Evolutionary conservation across 2,329 filamentous ascomycete species (phyloP), one percentile per base, ranked within the genome.

Genomic region (Colletotrichum destructivum): DNA sequence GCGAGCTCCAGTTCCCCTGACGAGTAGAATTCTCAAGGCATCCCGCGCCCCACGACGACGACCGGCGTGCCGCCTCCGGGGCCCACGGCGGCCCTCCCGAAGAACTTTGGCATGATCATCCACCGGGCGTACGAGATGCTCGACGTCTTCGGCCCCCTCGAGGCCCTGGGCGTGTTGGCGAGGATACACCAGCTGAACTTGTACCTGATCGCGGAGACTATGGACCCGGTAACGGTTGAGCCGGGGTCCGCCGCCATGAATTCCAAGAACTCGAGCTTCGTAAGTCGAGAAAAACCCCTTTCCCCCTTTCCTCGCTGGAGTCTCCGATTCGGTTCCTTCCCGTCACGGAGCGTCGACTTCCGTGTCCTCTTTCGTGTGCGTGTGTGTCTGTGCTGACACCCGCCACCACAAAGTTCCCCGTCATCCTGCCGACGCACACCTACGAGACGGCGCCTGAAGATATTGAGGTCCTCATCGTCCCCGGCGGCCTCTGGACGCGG

Each of bases 401-500:
- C 21, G 35, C n/a, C 56, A 15, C 3, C 35, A 26, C 7, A 2
- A 35, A 71, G 69, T 71, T 69, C 52, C 65, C 69, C 52, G 18
- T 52, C 15, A 46, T 78, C 21, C 73, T 75, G 21, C 75, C 78
- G 1, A 77, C 78, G n/a, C 78, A 77, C 74, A 89, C 87, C 0
- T 88, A 87, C 69, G 80, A 77, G 42, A 77, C 77, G 0, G 80
- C 84, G 0, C 86, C 85, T 0, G 68, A 82, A 8, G 69, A 71
- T 13, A 77, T 90, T 0, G 88, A 90, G 55, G 85, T 90, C 15
- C 79, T 91, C 51, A 75, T 91, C 16, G 77, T 91, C 13, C 89
- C 89, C 0, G 89, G 89, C 3, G 88, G 89, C 0, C 65, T 71
- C 38, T 71, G 65, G 64, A 71, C 69, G 57, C 59, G 69, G n/a